Evolutionary conservation across 2,329 filamentous ascomycete genomes (phyloP), one percentile per base, ranked within the genome.

Genomic region (Penicillium sp.): DNA sequence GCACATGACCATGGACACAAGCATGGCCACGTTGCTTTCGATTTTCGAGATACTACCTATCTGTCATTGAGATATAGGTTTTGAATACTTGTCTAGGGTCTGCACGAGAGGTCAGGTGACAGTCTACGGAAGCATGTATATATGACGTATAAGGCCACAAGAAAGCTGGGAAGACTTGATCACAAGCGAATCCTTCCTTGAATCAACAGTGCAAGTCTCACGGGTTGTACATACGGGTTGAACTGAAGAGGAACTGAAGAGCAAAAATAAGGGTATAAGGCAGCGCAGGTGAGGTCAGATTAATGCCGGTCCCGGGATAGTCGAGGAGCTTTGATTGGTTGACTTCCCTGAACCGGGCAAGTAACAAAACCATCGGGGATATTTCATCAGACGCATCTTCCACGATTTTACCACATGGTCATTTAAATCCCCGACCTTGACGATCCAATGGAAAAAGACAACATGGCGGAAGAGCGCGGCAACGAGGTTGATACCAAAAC

Each of bases 321-420:
- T 39, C 9, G 6, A 8, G n/a, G 2, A 29, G 41, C 47, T 32
- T 10, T 55, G 31, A 54, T 51, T 54, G 37, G 51, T 31, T 31
- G 2, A 39, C 40, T 7, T 54, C 47, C 52, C 52, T 44, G 52
- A 40, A 45, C 40, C 52, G 52, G 52, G 21, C 23, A 46, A 35
- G 21, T 50, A 40, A 31, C 16, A 37, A 34, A 40, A 23, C 12
- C 39, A 40, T 51, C 42, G 21, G 32, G 25, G 21, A 34, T 39
- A 47, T 40, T 47, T 52, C 50, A 47, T 18, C 3, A 46, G 18
- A 39, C 50, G 9, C 41, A 9, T 16, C 21, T 41, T 40, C 44
- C 35, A 48, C 23, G 40, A 46, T 41, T 40, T 8, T 40, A 48
- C 44, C 44, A 53, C 45, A 53, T 53, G 44, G 50, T 31, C 40